phyloP scores from a whole-genome alignment of 78 protist species.

The Dictyostelium citrinum region DNA sequence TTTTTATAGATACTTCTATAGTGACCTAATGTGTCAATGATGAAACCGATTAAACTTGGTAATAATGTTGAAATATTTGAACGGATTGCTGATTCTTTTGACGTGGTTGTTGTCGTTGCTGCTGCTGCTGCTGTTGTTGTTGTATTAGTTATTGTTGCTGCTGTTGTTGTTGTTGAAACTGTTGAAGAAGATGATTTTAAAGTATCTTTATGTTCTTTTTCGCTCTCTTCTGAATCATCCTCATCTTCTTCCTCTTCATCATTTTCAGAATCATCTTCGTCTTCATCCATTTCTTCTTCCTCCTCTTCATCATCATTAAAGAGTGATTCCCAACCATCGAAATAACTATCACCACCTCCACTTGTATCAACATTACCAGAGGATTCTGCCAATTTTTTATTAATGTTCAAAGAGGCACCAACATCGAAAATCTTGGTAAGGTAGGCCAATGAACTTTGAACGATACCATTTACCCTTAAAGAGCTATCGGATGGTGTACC shows the following conservation, averaged over 20 bases:
- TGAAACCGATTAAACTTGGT: not conserved
- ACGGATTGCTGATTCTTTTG: slow-evolving; percentile 1
- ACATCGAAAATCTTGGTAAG: not conserved
- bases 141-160: not conserved
- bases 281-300: not conserved
- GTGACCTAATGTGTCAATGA: not conserved
- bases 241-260: not conserved
- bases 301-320: slow-evolving; percentile 11
- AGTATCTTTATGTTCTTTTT: not conserved
- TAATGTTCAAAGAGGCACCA: not conserved
- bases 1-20: not conserved
- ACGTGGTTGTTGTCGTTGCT: not conserved
- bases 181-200: not conserved
- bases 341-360: slow-evolving; percentile 6
- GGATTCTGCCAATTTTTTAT: not conserved
- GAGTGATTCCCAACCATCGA: slow-evolving; percentile 42
- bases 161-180: not conserved
- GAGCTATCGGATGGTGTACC: not conserved
- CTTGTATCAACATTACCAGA: not conserved
- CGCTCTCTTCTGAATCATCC: not conserved
- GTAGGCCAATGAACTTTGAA: not conserved
- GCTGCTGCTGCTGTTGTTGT: not conserved
- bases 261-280: not conserved
- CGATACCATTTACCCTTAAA: slow-evolving; percentile 1
- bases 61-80: not conserved